Base-by-base conservation (phyloP, 2,329 filamentous ascomycete genomes). In the Capronia epimyces region DNA sequence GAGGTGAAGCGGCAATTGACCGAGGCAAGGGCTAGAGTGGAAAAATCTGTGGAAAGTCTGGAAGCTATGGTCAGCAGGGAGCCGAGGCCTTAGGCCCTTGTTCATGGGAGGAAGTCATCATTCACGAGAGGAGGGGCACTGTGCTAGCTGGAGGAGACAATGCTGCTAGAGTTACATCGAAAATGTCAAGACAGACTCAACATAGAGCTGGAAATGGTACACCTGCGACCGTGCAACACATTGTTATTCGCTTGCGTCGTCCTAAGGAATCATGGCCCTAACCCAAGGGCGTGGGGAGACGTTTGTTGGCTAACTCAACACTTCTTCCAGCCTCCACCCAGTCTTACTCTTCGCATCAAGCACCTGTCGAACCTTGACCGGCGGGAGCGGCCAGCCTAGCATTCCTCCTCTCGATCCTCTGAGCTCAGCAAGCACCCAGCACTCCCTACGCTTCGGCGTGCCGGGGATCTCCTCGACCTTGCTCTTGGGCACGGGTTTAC, bases 401-500 rank as follows among this genome's bases (percentile, higher is more conserved):
- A 80, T 81, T 0, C 80, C 82, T 0, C 27, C 7, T 21, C 25
- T 25, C 9, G 21, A 42, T 3, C 32, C 48, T 9, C 44, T 29
- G 58, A 97, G 66, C 59, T 83, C 85, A 42, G 90, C 84, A 58
- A 91, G 80, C 2, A 95, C 86, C 80, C 87, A 94, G 61, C 86
- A 89, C 68, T 93, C 85, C 43, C 90, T 78, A 56, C 71, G 71
- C 60, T 74, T 75, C 37, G 66, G 70, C 43, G 69, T 66, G 0
- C 71, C 74, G 9, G 67, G 70, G 42, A 74, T 69, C 34, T 70
- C 67, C 56, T 77, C 74, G 15, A 88, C 79, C 73, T 94, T 90
- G 12, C 87, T 79, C 73, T 93, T 90, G 61, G 93, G 93, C 65
- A 96, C 83, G 1, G 93, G 91, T 72, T 97, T 97, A 2, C 89